Percentiles rank a stretch among this genome's conserved stretches.
Evolutionary conservation across 352 stramenopile genomes (phyloP).

Genomic region (Globisporangium yorkense): DNA sequence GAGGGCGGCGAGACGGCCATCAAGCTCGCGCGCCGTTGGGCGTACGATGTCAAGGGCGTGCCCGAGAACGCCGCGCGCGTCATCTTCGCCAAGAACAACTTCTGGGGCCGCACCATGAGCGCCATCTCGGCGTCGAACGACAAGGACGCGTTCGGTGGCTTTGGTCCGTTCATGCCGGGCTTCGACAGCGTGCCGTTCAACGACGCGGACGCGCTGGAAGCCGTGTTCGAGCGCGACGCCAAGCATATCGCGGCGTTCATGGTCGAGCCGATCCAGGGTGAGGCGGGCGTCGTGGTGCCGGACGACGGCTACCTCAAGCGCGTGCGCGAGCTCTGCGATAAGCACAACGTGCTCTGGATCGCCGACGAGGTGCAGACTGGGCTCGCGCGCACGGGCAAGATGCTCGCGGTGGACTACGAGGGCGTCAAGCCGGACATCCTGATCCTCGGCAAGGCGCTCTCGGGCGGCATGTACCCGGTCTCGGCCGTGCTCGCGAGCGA

Average conservation of each 20-base stretch:
- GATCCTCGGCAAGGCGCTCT: conserved; percentile 95
- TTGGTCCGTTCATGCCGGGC: conserved; percentile 97
- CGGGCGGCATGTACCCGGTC: conserved; percentile 96
- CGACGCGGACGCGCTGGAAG: conserved; percentile 86
- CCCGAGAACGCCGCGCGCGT: conserved; percentile 87
- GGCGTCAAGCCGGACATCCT: conserved; percentile 97
- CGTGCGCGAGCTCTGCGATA: conserved; percentile 90
- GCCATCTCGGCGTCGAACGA: conserved; percentile 96
- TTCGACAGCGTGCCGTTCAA: conserved; percentile 94
- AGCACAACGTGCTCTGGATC: conserved; percentile 99
- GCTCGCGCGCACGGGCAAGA: conserved; percentile 94
- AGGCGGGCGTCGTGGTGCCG: conserved; percentile 97
- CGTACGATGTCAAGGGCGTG: conserved; percentile 97
- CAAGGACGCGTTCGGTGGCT: conserved; percentile 78
- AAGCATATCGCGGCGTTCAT: conserved; percentile 97
- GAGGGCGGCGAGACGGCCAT: conserved; percentile 98
- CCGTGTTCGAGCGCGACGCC: conserved; percentile 68
- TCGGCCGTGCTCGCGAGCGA: conserved; percentile 95
- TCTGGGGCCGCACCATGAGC: conserved; percentile 98
- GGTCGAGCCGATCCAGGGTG: conserved; percentile 99
- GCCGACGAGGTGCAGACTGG: conserved; percentile 98
- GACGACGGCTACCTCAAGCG: conserved; percentile 94
- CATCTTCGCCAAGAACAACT: conserved; percentile 98
- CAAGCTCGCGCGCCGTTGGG: conserved; percentile 95
- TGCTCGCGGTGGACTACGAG: conserved; percentile 96